These are phyloP conservation scores for Apiospora phragmitis DNA, from an alignment of 2,329 filamentous ascomycete genomes.

Conservation along the genomic window DNA sequence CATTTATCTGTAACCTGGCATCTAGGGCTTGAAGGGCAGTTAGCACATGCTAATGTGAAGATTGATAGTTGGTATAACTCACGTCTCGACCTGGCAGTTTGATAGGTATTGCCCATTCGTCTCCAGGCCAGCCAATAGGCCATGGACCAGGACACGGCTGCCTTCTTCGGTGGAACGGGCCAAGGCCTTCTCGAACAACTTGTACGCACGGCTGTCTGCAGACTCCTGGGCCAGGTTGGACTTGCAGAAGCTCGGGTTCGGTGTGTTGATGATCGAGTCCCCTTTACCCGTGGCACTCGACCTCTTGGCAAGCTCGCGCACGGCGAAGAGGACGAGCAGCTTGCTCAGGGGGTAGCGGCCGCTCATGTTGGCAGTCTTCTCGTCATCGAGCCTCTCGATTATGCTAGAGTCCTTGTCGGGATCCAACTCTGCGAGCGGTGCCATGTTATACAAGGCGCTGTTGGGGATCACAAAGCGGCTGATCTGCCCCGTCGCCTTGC, in stretches of 20 bases:
- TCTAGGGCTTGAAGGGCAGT: background rate
- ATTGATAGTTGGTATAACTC: background rate
- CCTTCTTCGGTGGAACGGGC: constrained; percentile 49
- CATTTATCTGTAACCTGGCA: background rate
- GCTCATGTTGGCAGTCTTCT: constrained; percentile 6
- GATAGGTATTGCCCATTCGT: constrained; percentile 48
- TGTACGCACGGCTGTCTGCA: background rate
- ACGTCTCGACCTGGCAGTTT: constrained; percentile 24
- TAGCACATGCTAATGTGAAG: background rate
- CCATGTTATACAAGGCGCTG: constrained; percentile 29
- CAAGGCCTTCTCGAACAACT: constrained; percentile 24
- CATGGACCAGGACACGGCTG: constrained; percentile 43
- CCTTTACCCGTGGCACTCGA: constrained; percentile 6
- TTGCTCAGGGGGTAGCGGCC: constrained; percentile 32
- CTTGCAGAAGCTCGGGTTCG: constrained; percentile 55
- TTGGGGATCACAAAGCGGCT: constrained; percentile 17
- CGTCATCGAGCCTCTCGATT: constrained; percentile 26
- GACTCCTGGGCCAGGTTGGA: constrained; percentile 36
- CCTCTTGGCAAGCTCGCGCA: constrained; percentile 23
- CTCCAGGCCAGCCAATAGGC: constrained; percentile 37
- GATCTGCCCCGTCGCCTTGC: constrained; percentile 34
- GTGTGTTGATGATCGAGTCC: constrained; percentile 43
- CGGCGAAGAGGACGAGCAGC: constrained; percentile 30
- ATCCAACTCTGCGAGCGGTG: constrained; percentile 29
- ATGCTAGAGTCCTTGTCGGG: constrained; percentile 30